Conservation (phyloP, 176 grass and related monocot genomes). For the Areca catechu region DNA sequence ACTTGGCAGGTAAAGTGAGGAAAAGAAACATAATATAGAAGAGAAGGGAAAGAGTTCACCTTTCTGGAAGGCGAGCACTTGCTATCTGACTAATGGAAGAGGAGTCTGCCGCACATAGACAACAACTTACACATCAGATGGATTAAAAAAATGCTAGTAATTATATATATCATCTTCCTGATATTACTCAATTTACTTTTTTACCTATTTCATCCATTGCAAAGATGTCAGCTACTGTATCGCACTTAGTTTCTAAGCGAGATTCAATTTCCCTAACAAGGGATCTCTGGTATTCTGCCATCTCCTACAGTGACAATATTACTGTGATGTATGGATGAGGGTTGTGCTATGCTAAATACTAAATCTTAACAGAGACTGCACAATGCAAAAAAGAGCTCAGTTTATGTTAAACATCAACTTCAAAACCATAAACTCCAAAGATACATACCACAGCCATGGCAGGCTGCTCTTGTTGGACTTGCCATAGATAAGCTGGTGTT, state of each 20-base stretch:
- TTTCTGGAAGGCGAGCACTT: conserved; percentile 85
- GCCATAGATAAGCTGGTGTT: conserved; percentile 69
- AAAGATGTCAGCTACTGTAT: conserved; percentile 76
- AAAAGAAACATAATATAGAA: background rate
- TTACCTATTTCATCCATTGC: conserved; percentile 73
- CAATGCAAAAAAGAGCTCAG: background rate
- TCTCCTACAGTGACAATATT: conserved; percentile 46
- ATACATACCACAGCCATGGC: conserved; percentile 57
- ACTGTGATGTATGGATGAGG: background rate
- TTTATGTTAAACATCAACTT: no score
- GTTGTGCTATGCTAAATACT: background rate
- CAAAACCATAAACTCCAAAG: background rate
- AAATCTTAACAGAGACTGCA: background rate
- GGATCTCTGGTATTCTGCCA: conserved; percentile 70
- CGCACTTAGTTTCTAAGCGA: conserved; percentile 86
- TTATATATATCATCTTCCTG: background rate
- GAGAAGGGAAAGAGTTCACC: conserved; percentile 24
- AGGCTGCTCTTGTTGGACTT: conserved; percentile 69
- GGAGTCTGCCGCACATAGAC: conserved; percentile 40
- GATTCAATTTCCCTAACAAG: conserved; percentile 80
- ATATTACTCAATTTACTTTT: conserved; percentile 9
- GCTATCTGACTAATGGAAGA: conserved; percentile 71
- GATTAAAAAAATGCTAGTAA: no score
- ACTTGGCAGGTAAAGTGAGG: background rate
- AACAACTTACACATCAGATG: background rate